These are phyloP conservation scores for Rhodotorula sp. DNA, from an alignment of 1,284 basidiomycete species.

Conservation along the genomic window DNA sequence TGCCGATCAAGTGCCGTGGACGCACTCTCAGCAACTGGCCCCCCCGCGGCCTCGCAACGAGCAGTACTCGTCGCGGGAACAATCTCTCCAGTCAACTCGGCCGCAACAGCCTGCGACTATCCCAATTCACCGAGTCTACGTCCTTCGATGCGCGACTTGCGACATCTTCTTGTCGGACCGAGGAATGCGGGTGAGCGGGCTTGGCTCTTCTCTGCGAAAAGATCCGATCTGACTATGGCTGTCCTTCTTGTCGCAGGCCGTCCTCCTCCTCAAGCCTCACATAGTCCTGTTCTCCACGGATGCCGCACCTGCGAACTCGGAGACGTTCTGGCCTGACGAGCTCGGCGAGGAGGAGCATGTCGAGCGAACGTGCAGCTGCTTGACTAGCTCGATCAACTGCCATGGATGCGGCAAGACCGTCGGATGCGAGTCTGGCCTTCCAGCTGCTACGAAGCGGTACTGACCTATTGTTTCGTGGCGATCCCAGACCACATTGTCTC, in stretches of 20 bases:
- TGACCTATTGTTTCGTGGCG: conserved; percentile 52
- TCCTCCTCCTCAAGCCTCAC: conserved; percentile 73
- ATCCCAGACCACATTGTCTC: conserved; percentile 25
- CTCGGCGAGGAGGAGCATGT: conserved; percentile 53
- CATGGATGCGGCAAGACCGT: conserved; percentile 72
- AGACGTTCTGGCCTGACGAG: conserved; percentile 43
- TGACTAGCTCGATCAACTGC: conserved; percentile 74
- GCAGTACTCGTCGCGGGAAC: not conserved
- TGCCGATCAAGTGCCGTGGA: not conserved
- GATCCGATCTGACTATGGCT: not conserved
- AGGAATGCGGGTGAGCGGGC: conserved; percentile 69
- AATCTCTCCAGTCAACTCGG: not conserved
- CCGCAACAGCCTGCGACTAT: not conserved
- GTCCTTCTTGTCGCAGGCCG: conserved; percentile 58
- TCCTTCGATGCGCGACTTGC: conserved; percentile 73
- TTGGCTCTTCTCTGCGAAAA: conserved; percentile 4
- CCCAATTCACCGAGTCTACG: conserved; percentile 64
- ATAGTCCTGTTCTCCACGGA: conserved; percentile 81
- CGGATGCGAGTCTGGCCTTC: conserved; percentile 75
- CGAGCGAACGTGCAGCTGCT: conserved; percentile 64
- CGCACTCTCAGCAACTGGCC: not conserved
- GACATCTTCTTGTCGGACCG: conserved; percentile 73
- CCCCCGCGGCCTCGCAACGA: not conserved
- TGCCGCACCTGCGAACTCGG: conserved; percentile 73
- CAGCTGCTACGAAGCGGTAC: conserved; percentile 48